phyloP scores from a whole-genome alignment of 2,329 filamentous ascomycete genomes.

The Colletotrichum chlorophyti region DNA sequence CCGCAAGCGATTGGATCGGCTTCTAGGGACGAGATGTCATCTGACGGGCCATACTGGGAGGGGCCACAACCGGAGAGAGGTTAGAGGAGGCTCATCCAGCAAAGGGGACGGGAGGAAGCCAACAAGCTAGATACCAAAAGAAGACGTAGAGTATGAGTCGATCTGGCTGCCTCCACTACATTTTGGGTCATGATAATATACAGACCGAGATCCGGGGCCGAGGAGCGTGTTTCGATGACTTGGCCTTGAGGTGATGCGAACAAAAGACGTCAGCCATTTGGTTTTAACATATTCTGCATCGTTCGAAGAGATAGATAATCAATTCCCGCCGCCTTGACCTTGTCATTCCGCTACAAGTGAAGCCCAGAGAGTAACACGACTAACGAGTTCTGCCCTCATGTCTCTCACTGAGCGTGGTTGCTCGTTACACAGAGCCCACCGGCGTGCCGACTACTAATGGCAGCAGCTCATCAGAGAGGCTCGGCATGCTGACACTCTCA shows the following conservation, averaged over 20 bases:
- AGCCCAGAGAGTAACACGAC: constrained; percentile 10
- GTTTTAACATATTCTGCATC: not conserved
- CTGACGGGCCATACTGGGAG: constrained; percentile 12
- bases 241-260: constrained; percentile 2
- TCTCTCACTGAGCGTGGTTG: not conserved
- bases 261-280: constrained; percentile 5
- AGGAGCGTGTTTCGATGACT: not conserved
- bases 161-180: constrained; percentile 16
- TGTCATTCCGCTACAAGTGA: constrained; percentile 2
- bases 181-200: not conserved
- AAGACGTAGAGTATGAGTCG: constrained; percentile 19
- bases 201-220: not conserved
- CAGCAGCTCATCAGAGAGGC: constrained; percentile 19
- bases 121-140: constrained; percentile 8
- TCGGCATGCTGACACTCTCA: constrained; percentile 21
- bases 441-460: not conserved
- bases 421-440: constrained; percentile 18
- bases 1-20: constrained; percentile 19
- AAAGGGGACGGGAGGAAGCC: not conserved
- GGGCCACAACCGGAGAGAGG: not conserved
- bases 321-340: constrained; percentile 2
- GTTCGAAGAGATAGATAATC: constrained; percentile 4
- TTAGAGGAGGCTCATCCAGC: not conserved
- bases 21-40: constrained; percentile 24
- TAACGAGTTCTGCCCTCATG: not conserved